phyloP scores from a whole-genome alignment of 192 early-diverging fungal species.

The Anaeromyces robustus region DNA sequence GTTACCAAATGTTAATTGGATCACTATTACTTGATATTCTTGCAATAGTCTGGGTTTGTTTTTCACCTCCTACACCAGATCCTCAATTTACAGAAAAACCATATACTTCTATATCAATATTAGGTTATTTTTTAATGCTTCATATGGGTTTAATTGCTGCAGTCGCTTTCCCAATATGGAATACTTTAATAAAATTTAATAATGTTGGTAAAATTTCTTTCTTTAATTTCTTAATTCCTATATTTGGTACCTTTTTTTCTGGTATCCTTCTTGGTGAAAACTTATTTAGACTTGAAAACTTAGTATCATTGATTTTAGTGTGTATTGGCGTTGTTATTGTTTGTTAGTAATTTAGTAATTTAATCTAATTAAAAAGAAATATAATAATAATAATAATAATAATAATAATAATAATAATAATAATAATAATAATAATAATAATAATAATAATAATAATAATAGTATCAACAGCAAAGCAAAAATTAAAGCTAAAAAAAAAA shows the following conservation, averaged over 20 bases:
- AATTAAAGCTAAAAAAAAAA: too few species aligned
- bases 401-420: too few species aligned
- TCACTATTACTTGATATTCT: not conserved
- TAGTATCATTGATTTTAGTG: not conserved
- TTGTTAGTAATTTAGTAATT: not conserved
- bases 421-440: too few species aligned
- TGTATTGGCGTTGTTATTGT: not conserved
- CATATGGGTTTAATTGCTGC: not conserved
- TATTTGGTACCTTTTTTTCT: not conserved
- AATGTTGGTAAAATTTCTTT: not conserved
- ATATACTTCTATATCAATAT: not conserved
- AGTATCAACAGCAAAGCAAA: too few species aligned
- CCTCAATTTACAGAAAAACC: not conserved
- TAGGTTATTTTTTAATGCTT: not conserved
- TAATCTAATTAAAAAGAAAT: too few species aligned
- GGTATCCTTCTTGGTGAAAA: not conserved
- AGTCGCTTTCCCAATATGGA: not conserved
- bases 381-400: too few species aligned
- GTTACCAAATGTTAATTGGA: not conserved
- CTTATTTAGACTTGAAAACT: not conserved
- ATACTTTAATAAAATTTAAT: not conserved
- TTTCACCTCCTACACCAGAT: not conserved
- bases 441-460: too few species aligned
- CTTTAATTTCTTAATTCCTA: not conserved
- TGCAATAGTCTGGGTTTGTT: not conserved